phyloP scores from a whole-genome alignment of 2,329 filamentous ascomycete genomes.

The Epichloe coenophiala region DNA sequence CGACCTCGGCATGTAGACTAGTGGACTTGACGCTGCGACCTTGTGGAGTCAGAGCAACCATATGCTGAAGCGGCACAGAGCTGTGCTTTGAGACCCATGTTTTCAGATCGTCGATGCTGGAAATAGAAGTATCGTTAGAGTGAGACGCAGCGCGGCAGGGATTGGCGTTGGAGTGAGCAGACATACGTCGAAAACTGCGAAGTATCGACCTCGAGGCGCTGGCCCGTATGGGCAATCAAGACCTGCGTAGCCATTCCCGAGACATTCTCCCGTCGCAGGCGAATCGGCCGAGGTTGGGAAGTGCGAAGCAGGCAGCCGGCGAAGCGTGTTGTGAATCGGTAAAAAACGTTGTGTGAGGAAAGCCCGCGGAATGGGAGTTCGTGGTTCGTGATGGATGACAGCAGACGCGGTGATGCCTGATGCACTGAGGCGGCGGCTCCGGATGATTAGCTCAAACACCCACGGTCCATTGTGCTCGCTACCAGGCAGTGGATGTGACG shows the following conservation, averaged over 20 bases:
- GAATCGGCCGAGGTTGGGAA: slow-evolving; percentile 5
- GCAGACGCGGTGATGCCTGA: neutral
- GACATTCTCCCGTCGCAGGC: slow-evolving; percentile 30
- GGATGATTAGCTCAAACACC: neutral
- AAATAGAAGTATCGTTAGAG: slow-evolving; percentile 3
- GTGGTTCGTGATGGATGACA: neutral
- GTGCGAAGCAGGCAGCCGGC: neutral
- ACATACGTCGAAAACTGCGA: slow-evolving; percentile 60
- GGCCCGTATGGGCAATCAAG: slow-evolving; percentile 85
- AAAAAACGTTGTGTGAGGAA: neutral
- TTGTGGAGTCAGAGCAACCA: slow-evolving; percentile 75
- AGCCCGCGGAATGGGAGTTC: neutral
- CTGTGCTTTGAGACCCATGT: slow-evolving; percentile 65
- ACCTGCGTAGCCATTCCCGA: slow-evolving; percentile 75
- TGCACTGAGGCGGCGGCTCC: neutral
- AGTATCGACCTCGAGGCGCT: slow-evolving; percentile 68
- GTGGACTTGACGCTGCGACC: slow-evolving; percentile 76
- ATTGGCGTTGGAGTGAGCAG: neutral
- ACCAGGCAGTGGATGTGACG: neutral
- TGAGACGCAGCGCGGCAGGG: neutral
- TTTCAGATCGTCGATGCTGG: slow-evolving; percentile 71
- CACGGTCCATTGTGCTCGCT: neutral
- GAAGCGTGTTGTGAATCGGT: neutral
- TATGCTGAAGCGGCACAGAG: slow-evolving; percentile 59
- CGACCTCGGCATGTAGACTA: slow-evolving; percentile 66